A percentile compares a stretch with the other conserved stretches of the same genome.
Conservation (phyloP, 257 asterid species). For the Mitragyna speciosa region DNA sequence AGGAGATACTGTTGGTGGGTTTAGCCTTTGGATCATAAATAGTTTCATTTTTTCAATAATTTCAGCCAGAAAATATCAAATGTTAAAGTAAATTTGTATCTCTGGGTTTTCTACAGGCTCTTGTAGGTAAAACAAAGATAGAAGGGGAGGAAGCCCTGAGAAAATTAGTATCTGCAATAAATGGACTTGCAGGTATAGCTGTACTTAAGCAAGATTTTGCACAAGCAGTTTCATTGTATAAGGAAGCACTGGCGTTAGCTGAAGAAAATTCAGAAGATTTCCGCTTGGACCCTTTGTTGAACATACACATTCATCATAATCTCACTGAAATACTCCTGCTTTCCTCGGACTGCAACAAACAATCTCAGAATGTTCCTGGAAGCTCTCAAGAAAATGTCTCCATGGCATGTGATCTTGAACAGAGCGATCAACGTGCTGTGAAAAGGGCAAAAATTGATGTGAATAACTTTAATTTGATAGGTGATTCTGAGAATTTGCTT, state of each 20-base stretch:
- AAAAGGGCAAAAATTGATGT: slow-evolving; percentile 33
- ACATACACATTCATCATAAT: slow-evolving; percentile 87
- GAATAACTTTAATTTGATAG: slow-evolving; percentile 28
- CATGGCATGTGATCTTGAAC: slow-evolving; percentile 29
- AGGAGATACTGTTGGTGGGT: slow-evolving; percentile 86
- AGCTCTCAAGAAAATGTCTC: slow-evolving; percentile 31
- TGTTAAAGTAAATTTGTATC: slow-evolving; percentile 2
- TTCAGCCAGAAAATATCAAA: neutral
- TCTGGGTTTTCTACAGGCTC: slow-evolving; percentile 56
- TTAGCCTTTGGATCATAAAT: neutral
- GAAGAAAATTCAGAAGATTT: slow-evolving; percentile 77
- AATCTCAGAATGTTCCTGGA: slow-evolving; percentile 30
- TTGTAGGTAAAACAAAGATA: slow-evolving; percentile 82
- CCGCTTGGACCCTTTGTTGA: slow-evolving; percentile 91
- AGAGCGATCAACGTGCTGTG: slow-evolving; percentile 28
- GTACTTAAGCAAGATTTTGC: slow-evolving; percentile 69
- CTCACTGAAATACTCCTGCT: slow-evolving; percentile 68
- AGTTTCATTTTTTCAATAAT: neutral
- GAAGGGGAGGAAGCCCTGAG: slow-evolving; percentile 98
- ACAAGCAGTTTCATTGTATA: slow-evolving; percentile 70
- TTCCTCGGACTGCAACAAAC: slow-evolving; percentile 29
- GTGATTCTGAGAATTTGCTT: slow-evolving; percentile 33
- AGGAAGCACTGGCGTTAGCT: slow-evolving; percentile 75
- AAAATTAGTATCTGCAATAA: slow-evolving; percentile 79
- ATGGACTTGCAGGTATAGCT: slow-evolving; percentile 96